Conservation (phyloP, 208 protist species). For the Crithidia sp. region DNA sequence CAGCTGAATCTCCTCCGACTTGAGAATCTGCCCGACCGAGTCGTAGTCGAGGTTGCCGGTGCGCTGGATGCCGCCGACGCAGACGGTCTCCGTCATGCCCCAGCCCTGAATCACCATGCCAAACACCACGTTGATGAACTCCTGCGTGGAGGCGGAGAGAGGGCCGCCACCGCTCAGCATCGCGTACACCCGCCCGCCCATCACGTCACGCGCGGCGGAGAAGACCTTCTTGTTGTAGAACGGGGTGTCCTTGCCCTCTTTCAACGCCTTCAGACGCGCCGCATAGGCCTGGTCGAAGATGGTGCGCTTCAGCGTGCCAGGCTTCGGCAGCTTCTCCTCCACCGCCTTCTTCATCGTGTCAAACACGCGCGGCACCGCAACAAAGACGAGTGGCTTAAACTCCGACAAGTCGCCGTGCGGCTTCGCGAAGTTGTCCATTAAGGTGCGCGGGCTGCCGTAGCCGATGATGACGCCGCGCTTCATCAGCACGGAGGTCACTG, state of each 20-base stretch:
- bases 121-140: constrained; percentile 88
- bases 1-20: constrained; percentile 89
- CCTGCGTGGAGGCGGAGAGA: constrained; percentile 68
- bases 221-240: constrained; percentile 88
- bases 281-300: constrained; percentile 81
- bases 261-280: constrained; percentile 64
- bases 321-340: constrained; percentile 63
- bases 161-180: constrained; percentile 87
- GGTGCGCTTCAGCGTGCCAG: constrained; percentile 54
- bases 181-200: constrained; percentile 77
- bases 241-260: constrained; percentile 75
- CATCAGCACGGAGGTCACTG: constrained; percentile 70
- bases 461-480: constrained; percentile 67
- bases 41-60: constrained; percentile 68
- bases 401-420: constrained; percentile 82
- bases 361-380: constrained; percentile 88
- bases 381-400: constrained; percentile 75
- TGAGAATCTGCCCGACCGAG: constrained; percentile 73
- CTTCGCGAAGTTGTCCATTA: constrained; percentile 72
- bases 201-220: constrained; percentile 39
- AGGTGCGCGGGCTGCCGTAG: constrained; percentile 78
- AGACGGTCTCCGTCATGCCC: constrained; percentile 89
- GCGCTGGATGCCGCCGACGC: constrained; percentile 62
- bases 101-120: constrained; percentile 86
- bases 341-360: constrained; percentile 86